Evolutionary conservation across 2,329 filamentous ascomycete species (phyloP).

Genomic region (Penicillium occitanis): DNA sequence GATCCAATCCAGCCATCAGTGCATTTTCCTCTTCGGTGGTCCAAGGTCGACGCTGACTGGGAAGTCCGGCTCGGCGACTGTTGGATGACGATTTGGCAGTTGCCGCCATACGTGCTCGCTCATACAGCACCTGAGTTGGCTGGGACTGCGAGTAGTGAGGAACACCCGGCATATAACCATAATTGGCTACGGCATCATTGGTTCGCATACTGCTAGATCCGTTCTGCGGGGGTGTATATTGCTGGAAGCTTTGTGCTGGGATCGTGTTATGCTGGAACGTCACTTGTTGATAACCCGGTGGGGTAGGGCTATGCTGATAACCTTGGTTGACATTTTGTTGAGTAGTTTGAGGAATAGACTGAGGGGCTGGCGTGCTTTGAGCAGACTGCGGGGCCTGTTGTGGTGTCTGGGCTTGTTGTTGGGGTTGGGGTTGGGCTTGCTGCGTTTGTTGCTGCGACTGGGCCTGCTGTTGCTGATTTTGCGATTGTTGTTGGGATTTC

Average conservation of each 20-base stretch:
- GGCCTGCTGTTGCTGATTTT: conserved; percentile 33
- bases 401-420: conserved; percentile 31
- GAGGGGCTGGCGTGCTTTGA: conserved; percentile 38
- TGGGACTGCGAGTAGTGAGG: conserved; percentile 50
- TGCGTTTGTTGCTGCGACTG: conserved; percentile 33
- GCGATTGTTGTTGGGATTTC: conserved; percentile 36
- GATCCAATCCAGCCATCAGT: conserved; percentile 81
- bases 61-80: conserved; percentile 53
- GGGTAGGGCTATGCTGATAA: conserved; percentile 39
- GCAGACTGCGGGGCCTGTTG: conserved; percentile 27
- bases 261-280: conserved; percentile 39
- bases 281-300: conserved; percentile 36
- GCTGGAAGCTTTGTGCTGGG: conserved; percentile 45
- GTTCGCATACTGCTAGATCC: conserved; percentile 30
- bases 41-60: conserved; percentile 72
- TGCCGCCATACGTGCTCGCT: conserved; percentile 57
- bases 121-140: conserved; percentile 58
- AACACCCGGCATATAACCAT: conserved; percentile 47
- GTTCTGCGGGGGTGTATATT: conserved; percentile 25
- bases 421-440: conserved; percentile 25
- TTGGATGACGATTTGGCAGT: conserved; percentile 57
- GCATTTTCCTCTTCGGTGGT: conserved; percentile 86
- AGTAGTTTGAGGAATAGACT: conserved; percentile 29
- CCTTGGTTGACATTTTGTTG: conserved; percentile 29
- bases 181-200: conserved; percentile 39